A percentile compares a stretch with the other conserved stretches of the same genome.
These are phyloP conservation scores for Akanthomyces dipterigenus DNA, from an alignment of 2,329 filamentous ascomycete species.

Conservation along the genomic window DNA sequence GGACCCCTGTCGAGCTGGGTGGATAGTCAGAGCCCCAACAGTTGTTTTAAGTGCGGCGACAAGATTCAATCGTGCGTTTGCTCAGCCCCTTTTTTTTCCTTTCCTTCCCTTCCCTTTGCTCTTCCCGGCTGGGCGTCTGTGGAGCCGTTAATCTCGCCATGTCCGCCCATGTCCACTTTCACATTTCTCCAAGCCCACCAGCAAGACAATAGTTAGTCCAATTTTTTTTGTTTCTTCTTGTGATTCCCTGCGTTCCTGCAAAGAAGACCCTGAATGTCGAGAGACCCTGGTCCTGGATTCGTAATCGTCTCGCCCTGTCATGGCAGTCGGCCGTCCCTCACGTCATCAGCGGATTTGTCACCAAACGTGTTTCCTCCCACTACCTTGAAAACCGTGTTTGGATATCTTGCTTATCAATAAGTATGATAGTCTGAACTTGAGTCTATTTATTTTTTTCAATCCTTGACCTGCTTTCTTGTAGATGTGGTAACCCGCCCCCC, in stretches of 20 bases:
- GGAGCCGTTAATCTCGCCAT: constrained; percentile 3
- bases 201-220: not conserved
- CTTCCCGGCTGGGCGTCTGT: not conserved
- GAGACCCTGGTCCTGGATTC: not conserved
- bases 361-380: not conserved
- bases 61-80: not conserved
- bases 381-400: not conserved
- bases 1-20: not conserved
- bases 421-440: not conserved
- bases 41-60: not conserved
- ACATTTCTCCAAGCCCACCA: not conserved
- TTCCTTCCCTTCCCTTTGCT: no score
- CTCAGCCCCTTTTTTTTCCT: not conserved
- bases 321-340: not conserved
- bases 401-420: not conserved
- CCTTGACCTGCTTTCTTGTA: not conserved
- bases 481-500: no score
- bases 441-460: not conserved
- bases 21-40: not conserved
- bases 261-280: not conserved
- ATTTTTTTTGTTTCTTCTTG: not conserved
- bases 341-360: constrained; percentile 2
- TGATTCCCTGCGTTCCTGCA: not conserved
- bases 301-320: not conserved
- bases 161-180: not conserved